Evolutionary conservation across 2,329 filamentous ascomycete species (phyloP).

Genomic region (Aspergillus neoniger): DNA sequence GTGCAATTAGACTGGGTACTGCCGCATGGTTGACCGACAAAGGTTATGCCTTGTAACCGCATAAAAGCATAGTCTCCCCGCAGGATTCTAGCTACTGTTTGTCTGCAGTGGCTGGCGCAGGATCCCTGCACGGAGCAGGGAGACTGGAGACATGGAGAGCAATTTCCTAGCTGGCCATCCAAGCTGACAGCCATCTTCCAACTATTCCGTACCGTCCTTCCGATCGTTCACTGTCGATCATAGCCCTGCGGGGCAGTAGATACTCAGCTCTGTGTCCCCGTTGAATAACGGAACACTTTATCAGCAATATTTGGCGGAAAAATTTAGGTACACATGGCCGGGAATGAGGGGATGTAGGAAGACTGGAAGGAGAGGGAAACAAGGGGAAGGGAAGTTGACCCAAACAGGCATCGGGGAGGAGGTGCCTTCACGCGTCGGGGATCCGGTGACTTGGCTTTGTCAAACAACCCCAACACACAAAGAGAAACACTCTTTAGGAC

Average conservation of each 20-base stretch:
- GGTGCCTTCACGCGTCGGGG: no score
- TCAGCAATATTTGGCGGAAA: not conserved
- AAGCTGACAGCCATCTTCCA: not conserved
- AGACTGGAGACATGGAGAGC: not conserved
- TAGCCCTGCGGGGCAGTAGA: not conserved
- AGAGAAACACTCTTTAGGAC: no score
- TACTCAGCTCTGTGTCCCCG: not conserved
- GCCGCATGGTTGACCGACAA: not conserved
- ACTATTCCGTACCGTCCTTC: not conserved
- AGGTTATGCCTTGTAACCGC: not conserved
- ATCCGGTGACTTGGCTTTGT: no score
- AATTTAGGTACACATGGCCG: not conserved
- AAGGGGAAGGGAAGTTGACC: no score
- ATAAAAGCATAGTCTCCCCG: not conserved
- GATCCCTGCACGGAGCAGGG: not conserved
- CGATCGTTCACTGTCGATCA: not conserved
- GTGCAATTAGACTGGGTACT: not conserved
- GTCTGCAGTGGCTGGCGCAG: not conserved
- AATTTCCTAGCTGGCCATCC: not conserved
- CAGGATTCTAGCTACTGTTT: not conserved
- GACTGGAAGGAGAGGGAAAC: not conserved
- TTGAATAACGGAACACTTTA: not conserved
- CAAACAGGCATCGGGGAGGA: no score
- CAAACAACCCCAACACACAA: no score
- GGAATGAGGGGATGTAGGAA: not conserved